phyloP scores from a whole-genome alignment of 2,329 filamentous ascomycete genomes.

The Venturia effusa region DNA sequence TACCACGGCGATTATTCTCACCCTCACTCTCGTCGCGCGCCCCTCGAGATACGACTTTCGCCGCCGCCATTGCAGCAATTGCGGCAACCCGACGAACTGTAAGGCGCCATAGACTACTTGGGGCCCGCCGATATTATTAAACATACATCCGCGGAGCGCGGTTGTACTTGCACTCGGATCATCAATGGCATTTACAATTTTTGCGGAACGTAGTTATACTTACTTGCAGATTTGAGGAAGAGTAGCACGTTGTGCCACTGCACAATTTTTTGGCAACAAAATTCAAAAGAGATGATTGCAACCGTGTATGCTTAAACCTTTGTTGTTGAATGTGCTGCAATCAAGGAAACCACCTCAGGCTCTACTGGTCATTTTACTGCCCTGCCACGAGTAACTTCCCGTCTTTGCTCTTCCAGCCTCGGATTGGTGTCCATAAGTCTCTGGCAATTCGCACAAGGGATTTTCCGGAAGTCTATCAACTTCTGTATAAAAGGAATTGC shows the following conservation, averaged over 20 bases:
- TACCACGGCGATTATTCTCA: no score
- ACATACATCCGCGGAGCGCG: no score
- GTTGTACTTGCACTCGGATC: not conserved
- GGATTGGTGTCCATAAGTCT: not conserved
- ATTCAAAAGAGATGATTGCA: constrained; percentile 2
- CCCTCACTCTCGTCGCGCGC: no score
- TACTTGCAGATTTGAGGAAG: not conserved
- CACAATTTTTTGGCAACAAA: not conserved
- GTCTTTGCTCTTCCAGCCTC: not conserved
- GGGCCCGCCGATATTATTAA: no score
- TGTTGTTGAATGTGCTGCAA: not conserved
- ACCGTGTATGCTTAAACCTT: not conserved
- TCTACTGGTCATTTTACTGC: no score
- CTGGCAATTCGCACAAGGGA: not conserved
- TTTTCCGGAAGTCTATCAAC: not conserved
- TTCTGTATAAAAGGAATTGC: not conserved
- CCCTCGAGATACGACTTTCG: no score
- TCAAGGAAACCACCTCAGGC: not conserved
- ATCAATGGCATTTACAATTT: not conserved
- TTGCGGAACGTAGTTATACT: not conserved
- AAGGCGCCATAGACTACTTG: no score
- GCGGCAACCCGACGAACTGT: no score
- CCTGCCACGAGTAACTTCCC: no score
- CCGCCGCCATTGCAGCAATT: no score
- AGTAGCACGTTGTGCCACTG: not conserved